phyloP scores from a whole-genome alignment of 257 asterid species.

The Solanum dulcamara region DNA sequence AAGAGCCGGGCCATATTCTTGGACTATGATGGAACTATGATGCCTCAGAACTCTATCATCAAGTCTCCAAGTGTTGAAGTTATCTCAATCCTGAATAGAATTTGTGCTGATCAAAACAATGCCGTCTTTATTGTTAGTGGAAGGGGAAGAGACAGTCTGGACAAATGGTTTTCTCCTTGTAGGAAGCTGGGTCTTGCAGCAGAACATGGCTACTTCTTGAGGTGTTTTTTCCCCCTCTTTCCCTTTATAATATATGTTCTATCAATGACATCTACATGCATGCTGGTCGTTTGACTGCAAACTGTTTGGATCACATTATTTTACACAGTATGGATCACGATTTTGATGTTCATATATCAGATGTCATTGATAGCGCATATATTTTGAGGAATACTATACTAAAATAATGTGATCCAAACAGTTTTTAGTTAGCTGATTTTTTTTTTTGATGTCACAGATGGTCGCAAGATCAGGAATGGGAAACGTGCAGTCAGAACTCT shows the following conservation, averaged over 20 bases:
- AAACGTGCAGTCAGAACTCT: slow-evolving; percentile 44
- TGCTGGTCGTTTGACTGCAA: not conserved
- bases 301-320: not conserved
- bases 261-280: not conserved
- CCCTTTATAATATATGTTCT: not conserved
- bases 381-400: not conserved
- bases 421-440: not conserved
- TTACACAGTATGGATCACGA: not conserved
- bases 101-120: slow-evolving; percentile 44
- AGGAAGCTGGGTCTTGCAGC: slow-evolving; percentile 70
- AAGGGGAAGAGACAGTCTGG: slow-evolving; percentile 63
- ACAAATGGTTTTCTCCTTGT: slow-evolving; percentile 66
- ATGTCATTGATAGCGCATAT: no score
- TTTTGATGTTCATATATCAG: no score
- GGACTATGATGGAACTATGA: slow-evolving; percentile 80
- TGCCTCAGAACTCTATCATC: slow-evolving; percentile 57
- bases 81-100: slow-evolving; percentile 48
- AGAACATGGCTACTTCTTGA: slow-evolving; percentile 72
- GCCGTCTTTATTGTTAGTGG: slow-evolving; percentile 71
- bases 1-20: slow-evolving; percentile 59
- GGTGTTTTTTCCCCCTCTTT: slow-evolving; percentile 22
- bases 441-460: slow-evolving; percentile 34
- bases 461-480: slow-evolving; percentile 71
- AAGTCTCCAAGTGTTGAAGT: slow-evolving; percentile 55
- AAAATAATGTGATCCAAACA: no score